Percentiles rank a stretch among this genome's conserved stretches.
Conservation (phyloP, 2,329 filamentous ascomycete species). For the Penicillium sp. region DNA sequence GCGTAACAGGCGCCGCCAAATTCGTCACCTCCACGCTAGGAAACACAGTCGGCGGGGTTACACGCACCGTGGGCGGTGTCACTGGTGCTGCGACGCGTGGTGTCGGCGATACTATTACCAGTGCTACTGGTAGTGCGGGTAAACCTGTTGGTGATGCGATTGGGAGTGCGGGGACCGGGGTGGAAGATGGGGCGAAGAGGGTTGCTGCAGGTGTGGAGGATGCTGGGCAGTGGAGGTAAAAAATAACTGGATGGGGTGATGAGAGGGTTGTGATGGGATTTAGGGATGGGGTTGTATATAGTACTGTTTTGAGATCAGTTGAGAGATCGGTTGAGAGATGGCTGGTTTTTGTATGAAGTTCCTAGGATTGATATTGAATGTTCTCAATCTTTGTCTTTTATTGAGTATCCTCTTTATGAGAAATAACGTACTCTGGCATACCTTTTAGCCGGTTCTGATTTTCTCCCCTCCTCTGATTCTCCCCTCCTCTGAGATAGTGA, state of each 20-base stretch:
- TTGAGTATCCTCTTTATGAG: no score
- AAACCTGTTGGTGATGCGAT: conserved; percentile 63
- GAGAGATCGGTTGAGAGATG: no score
- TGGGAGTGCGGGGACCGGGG: conserved; percentile 58
- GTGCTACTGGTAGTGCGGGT: conserved; percentile 61
- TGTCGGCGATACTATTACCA: conserved; percentile 62
- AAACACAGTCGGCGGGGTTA: conserved; percentile 61
- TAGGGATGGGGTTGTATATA: neutral
- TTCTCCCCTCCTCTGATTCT: no score
- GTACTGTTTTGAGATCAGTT: no score
- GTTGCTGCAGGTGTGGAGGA: conserved; percentile 63
- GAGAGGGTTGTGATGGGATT: neutral
- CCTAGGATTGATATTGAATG: no score
- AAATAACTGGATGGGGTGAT: no score
- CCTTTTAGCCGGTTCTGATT: no score
- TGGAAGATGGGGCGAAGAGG: conserved; percentile 58
- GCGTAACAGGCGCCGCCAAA: conserved; percentile 59
- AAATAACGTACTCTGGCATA: no score
- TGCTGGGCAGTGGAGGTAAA: conserved; percentile 59
- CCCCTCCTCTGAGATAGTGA: no score
- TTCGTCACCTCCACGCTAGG: conserved; percentile 63
- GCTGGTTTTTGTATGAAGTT: no score
- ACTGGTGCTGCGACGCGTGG: conserved; percentile 64
- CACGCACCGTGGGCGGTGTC: conserved; percentile 60
- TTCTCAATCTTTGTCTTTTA: no score